Conservation (phyloP, 202 grass and related monocot species). For the Bolboschoenoplectus hybrid region DNA sequence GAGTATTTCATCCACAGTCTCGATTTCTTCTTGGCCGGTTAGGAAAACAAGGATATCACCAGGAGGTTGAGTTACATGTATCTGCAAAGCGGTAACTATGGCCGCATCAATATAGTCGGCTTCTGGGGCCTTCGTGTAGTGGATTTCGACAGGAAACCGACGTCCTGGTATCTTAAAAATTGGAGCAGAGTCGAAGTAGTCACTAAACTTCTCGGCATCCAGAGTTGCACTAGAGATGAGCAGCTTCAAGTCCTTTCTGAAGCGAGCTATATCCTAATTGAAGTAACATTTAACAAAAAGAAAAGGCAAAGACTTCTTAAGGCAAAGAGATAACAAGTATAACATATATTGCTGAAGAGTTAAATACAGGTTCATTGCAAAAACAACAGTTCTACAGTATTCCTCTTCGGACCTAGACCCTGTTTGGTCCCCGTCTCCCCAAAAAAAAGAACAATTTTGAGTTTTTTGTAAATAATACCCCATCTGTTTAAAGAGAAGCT, state of each 20-base stretch:
- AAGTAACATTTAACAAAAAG: constrained; percentile 20
- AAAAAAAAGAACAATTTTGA: not conserved
- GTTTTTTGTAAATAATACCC: not conserved
- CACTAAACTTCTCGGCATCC: constrained; percentile 90
- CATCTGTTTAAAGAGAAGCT: constrained; percentile 1
- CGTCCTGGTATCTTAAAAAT: constrained; percentile 95
- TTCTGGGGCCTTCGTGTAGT: constrained; percentile 91
- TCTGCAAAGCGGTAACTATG: constrained; percentile 89
- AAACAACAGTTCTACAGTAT: not conserved
- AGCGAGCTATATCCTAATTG: constrained; percentile 77
- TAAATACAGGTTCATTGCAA: not conserved
- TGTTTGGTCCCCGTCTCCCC: no score
- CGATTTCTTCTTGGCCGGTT: constrained; percentile 93
- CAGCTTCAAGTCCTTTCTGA: constrained; percentile 80
- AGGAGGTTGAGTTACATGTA: constrained; percentile 85
- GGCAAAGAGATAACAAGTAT: constrained; percentile 10
- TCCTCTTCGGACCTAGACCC: not conserved
- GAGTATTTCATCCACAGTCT: constrained; percentile 94
- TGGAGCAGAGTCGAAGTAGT: constrained; percentile 84
- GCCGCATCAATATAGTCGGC: constrained; percentile 96
- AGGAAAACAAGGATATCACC: constrained; percentile 91
- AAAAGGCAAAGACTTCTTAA: not conserved
- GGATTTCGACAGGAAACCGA: constrained; percentile 74
- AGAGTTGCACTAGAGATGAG: constrained; percentile 97
- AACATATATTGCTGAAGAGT: not conserved